Percentiles rank a stretch among this genome's conserved stretches.
Conservation (phyloP, 2,329 filamentous ascomycete genomes). For the Xylaria arbuscula region DNA sequence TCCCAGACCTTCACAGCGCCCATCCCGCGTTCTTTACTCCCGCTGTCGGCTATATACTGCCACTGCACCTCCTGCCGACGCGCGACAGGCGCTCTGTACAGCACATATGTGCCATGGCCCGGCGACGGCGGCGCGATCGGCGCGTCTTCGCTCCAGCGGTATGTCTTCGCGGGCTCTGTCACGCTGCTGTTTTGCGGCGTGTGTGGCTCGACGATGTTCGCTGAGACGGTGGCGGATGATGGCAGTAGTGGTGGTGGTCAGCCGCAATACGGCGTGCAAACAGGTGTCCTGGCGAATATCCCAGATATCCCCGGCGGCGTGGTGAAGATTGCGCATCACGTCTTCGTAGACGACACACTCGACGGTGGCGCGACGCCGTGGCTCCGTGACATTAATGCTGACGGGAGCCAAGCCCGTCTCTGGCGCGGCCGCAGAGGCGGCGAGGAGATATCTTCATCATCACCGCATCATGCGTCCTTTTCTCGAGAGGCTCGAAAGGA, state of each 20-base stretch:
- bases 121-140: slow-evolving; percentile 46
- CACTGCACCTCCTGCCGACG: slow-evolving; percentile 64
- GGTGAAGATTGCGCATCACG: slow-evolving; percentile 50
- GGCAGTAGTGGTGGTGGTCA: not conserved
- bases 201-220: slow-evolving; percentile 60
- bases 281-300: slow-evolving; percentile 53
- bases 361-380: slow-evolving; percentile 64
- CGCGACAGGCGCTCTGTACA: slow-evolving; percentile 57
- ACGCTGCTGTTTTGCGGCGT: slow-evolving; percentile 56
- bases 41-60: slow-evolving; percentile 56
- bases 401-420: slow-evolving; percentile 42
- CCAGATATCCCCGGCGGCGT: not conserved
- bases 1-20: slow-evolving; percentile 54
- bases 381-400: slow-evolving; percentile 53
- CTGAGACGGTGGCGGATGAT: slow-evolving; percentile 30
- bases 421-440: slow-evolving; percentile 44
- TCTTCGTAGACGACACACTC: slow-evolving; percentile 61
- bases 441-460: slow-evolving; percentile 47
- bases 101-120: slow-evolving; percentile 54
- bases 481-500: not conserved
- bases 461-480: slow-evolving; percentile 46
- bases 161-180: slow-evolving; percentile 51
- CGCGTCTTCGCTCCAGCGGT: slow-evolving; percentile 50
- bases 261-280: slow-evolving; percentile 50
- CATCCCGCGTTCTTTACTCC: slow-evolving; percentile 52